Percentiles rank a stretch among this genome's conserved stretches.
phyloP scores from a whole-genome alignment of 2,329 filamentous ascomycete genomes.

The Fusarium acutatum region DNA sequence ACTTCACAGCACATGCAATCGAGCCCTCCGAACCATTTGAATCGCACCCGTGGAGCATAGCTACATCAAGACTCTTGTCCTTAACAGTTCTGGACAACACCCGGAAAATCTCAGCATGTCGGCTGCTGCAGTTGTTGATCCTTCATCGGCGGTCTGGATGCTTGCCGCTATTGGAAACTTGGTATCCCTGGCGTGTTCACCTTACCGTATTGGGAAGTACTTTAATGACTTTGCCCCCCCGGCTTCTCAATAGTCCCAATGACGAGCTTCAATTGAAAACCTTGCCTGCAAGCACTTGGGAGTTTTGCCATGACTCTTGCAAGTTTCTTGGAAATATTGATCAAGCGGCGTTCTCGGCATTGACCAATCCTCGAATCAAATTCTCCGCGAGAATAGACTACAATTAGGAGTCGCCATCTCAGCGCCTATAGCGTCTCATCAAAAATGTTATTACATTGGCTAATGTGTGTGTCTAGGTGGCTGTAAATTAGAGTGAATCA shows the following conservation, averaged over 20 bases:
- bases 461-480: not conserved
- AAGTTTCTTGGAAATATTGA: slow-evolving; percentile 14
- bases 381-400: not conserved
- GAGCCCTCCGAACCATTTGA: not conserved
- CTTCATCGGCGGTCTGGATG: slow-evolving; percentile 25
- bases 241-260: slow-evolving; percentile 30
- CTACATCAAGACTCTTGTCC: slow-evolving; percentile 7
- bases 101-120: slow-evolving; percentile 21
- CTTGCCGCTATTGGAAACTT: slow-evolving; percentile 33
- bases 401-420: not conserved
- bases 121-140: slow-evolving; percentile 19
- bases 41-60: not conserved
- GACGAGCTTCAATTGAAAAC: slow-evolving; percentile 10
- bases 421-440: slow-evolving; percentile 11
- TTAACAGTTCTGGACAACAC: slow-evolving; percentile 11
- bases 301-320: slow-evolving; percentile 19
- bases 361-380: slow-evolving; percentile 1
- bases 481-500: slow-evolving; percentile 23
- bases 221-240: slow-evolving; percentile 30
- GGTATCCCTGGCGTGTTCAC: not conserved
- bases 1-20: not conserved
- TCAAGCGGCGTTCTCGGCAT: slow-evolving; percentile 11
- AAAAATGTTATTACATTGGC: not conserved
- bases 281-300: slow-evolving; percentile 21
- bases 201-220: slow-evolving; percentile 25